Percentiles rank a stretch among this genome's conserved stretches.
Evolutionary conservation across 345 rosid species (phyloP).

Genomic region (Rhizophora mangle): DNA sequence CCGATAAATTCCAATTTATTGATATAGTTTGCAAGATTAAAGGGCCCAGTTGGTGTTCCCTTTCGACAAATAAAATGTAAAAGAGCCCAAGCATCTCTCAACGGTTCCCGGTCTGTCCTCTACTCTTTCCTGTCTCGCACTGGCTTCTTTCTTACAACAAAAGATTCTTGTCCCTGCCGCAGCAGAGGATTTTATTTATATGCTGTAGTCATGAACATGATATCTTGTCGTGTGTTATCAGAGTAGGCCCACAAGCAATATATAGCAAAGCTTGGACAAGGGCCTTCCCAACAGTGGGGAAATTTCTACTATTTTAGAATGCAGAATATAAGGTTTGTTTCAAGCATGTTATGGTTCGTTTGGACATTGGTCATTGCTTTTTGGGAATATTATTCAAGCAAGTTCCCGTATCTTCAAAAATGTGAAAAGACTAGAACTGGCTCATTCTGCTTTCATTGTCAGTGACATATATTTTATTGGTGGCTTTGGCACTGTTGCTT

Average conservation of each 20-base stretch:
- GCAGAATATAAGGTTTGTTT: constrained; percentile 82
- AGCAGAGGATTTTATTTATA: neutral
- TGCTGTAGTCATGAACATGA: neutral
- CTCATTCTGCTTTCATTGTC: constrained; percentile 6
- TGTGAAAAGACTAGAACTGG: no score
- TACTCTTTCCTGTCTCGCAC: no score
- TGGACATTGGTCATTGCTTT: no score
- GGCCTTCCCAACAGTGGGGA: constrained; percentile 96
- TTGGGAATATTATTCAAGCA: no score
- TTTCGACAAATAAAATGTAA: neutral
- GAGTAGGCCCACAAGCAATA: constrained; percentile 98
- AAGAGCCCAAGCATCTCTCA: no score
- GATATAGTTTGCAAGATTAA: no score
- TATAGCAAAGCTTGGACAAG: constrained; percentile 82
- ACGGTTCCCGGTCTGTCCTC: no score
- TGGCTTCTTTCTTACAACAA: no score
- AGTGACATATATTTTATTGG: constrained; percentile 98
- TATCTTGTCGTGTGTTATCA: constrained; percentile 29
- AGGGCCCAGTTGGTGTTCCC: neutral
- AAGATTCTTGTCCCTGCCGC: neutral
- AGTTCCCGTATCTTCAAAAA: no score
- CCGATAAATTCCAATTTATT: no score
- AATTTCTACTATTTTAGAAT: constrained; percentile 94
- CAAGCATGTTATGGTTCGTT: neutral
- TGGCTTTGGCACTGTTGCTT: constrained; percentile 97